Percentiles rank a stretch among this genome's conserved stretches.
phyloP scores from a whole-genome alignment of 148 eudicot genomes.

The Dianthus caryophyllus region DNA sequence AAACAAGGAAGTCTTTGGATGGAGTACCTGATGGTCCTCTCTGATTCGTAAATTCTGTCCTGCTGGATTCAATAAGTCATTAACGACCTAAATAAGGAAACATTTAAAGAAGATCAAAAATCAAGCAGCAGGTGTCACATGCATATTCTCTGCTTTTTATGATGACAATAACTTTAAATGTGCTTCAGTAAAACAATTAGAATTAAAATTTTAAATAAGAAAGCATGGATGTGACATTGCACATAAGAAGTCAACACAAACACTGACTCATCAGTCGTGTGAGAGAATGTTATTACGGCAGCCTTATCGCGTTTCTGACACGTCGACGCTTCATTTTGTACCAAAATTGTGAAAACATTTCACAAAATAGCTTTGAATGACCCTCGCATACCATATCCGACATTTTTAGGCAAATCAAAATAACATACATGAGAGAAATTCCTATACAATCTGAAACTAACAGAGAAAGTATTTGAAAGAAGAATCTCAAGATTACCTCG shows the following conservation, averaged over 20 bases:
- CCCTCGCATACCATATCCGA: no score
- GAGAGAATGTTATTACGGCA: not conserved
- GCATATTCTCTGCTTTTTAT: not conserved
- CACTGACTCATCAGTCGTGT: constrained; percentile 1
- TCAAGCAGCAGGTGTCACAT: constrained; percentile 8
- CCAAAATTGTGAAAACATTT: no score
- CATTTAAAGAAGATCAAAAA: constrained; percentile 10
- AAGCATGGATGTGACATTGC: not conserved
- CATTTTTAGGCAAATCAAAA: no score
- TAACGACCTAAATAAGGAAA: constrained; percentile 68
- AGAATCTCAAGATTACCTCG: constrained; percentile 51
- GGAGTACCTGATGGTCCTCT: constrained; percentile 84
- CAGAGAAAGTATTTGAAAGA: not conserved
- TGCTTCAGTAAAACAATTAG: not conserved
- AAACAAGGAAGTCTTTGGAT: constrained; percentile 11
- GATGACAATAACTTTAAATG: not conserved
- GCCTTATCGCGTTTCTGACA: no score
- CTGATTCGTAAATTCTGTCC: constrained; percentile 93
- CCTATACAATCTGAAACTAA: not conserved
- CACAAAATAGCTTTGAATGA: no score
- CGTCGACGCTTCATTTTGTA: no score
- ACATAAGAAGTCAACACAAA: not conserved
- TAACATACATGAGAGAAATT: no score
- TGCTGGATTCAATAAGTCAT: constrained; percentile 97
- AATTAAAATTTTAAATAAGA: not conserved